Conservation (phyloP, 768 basidiomycete genomes). For the Lactarius tabidus region DNA sequence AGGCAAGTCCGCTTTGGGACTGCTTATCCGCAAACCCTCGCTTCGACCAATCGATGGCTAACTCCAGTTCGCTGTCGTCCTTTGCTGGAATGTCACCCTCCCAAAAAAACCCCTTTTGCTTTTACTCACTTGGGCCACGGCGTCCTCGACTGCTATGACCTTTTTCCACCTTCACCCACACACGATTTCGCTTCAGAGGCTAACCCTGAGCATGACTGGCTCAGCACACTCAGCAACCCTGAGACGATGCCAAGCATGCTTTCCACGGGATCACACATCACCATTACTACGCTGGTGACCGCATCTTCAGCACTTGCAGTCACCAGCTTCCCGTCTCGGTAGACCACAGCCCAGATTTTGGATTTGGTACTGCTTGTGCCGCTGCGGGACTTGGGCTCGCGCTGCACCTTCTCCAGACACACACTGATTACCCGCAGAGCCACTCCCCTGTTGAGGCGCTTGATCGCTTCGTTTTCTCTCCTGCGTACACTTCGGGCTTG, state of each 20-base stretch:
- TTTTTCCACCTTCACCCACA: conserved; percentile 52
- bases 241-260: too few species aligned
- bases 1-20: conserved; percentile 82
- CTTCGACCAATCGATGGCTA: conserved; percentile 51
- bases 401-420: conserved; percentile 60
- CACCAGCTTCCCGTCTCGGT: conserved; percentile 49
- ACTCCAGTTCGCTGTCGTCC: conserved; percentile 39
- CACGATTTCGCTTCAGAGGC: conserved; percentile 61
- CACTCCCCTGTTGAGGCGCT: conserved; percentile 43
- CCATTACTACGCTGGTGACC: too few species aligned
- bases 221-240: conserved; percentile 72
- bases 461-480: conserved; percentile 59
- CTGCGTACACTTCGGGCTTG: conserved; percentile 39
- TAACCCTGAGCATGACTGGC: conserved; percentile 44
- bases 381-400: conserved; percentile 53
- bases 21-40: conserved; percentile 83
- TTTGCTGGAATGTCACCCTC: conserved; percentile 48
- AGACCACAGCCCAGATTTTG: conserved; percentile 45
- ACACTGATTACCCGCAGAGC: conserved; percentile 37
- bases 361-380: conserved; percentile 37
- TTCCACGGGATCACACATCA: too few species aligned
- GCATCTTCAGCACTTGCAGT: too few species aligned
- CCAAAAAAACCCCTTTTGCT: conserved; percentile 52
- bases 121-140: conserved; percentile 59
- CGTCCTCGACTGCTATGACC: too few species aligned